Base-by-base conservation (phyloP, 208 protist species). In the Angomonas deanei region DNA sequence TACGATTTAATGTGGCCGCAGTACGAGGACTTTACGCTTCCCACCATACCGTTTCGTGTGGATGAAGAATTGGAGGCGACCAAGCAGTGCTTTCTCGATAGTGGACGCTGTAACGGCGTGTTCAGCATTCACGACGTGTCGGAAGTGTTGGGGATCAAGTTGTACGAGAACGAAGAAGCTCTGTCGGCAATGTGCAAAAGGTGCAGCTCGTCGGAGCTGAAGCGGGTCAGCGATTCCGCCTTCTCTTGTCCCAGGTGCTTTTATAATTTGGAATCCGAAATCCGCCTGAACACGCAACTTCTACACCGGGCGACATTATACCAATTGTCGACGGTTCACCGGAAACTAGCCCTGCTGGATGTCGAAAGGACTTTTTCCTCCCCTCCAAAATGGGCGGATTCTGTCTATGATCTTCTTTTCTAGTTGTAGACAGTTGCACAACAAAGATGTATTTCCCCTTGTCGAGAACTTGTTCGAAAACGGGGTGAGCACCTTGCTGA, bases 251-350 rank as follows among this genome's bases (percentile, higher is more conserved):
- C 69, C 11, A 65, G 65, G 36, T 94, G 88, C 68, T 80, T 85
- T 65, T 92, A 86, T 68, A 91, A 86, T 60, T 78, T 74, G 6
- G 82, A 92, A 56, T 88, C 85, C 32, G 80, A 85, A 47, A 15
- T 89, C 0, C 61, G 71, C 27, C 77, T 64, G 17, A 62, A 72
- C 58, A 38, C 66, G 17, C 57, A 38, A 23, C 73, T 66, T 30
- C 84, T 82, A 47, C 88, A 94, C 46, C 76, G 68, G 30, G 63
- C 68, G 31, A 56, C 61, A 33, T 71, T 94, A 0, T 92, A 80
- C 46, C 88, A 90, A 65, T 62, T 86, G 1, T 80, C 82, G 21
- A 56, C 77, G 5, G 54, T 86, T 23, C 76, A 68, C 48, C 74
- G 73, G 47, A 52, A 81, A 3, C 63, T 94, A 3, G 13, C 60